Evolutionary conservation across 345 rosid genomes (phyloP), one percentile per base, ranked within the genome.

Genomic region (Linum usitatissimum): DNA sequence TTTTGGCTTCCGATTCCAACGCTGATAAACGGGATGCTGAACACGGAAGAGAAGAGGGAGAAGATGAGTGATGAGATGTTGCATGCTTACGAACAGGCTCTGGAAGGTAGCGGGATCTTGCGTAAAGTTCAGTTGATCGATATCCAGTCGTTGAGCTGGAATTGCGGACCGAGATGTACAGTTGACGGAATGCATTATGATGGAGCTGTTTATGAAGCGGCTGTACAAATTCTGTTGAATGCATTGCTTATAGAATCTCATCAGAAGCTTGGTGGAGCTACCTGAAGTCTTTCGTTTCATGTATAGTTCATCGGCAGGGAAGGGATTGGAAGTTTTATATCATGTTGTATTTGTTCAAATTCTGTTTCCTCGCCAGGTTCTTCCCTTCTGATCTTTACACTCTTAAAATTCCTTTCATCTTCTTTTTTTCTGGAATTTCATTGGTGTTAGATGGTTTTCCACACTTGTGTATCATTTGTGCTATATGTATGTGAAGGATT

Each of bases 141-240:
- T 70, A 76, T 90, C 14, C 88, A 86, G 70, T 86, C 90, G 13
- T 77, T 90, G 68, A 90, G 84, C 18, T 85, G 84, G 92, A 84
- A 90, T 34, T 93, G 97, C 74, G 97, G 97, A 31, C 79, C 81
- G 20, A 77, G 73, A 39, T 93, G 99, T 77, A 84, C 95, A 3
- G 66, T 64, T 36, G 99, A 93, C 30, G 99, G 96, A 18, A 93
- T 93, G 97, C 97, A 93, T 74, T 93, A 93, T 60, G 94, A 90
- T 76, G 77, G 58, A 57, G 85, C 71, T 66, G 81, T 93, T 53
- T 90, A 87, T 75, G 91, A 84, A 38, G 97, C 94, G 0, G 82
- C 86, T 3, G 72, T 84, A 39, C 96, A 90, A 55, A 78, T 87
- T 53, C 77, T 87, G 90, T 75, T 93, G 30, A 93, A 93, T 58